Base-by-base conservation (phyloP, 495 filamentous ascomycete genomes). In the Aspergillus diversus region DNA sequence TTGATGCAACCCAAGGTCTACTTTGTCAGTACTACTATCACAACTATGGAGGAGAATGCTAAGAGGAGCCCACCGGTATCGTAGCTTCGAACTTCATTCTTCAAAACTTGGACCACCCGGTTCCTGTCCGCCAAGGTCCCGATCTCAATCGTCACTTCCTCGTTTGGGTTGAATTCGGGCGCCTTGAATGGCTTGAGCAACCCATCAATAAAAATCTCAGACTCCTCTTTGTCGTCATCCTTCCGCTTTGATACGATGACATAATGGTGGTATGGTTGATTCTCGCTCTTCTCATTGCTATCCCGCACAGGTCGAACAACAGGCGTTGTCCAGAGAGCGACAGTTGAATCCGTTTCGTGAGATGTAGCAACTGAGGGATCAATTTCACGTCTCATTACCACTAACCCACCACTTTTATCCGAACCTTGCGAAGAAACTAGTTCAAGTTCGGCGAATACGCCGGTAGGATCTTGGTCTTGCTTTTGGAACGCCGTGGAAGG, bases 81-180 rank as follows among this genome's bases (percentile, higher is more conserved):
- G 69, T 96, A 98, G 59, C 86, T 91, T 50, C 93, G 82, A 13
- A 99, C 86, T 66, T 97, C 93, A 33, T 86, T 90, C 63, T 85
- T 88, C 39, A 96, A 79, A 15, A 97, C 86, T 69, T 97, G 95
- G 13, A 97, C 86, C 51, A 98, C 86, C 54, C 91, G 85, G 60
- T 81, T 90, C 37, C 87, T 87, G 52, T 83, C 84, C 8, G 89
- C 90, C 63, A 97, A 83, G 7, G 86, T 87, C 34, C 90, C 90
- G 33, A 93, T 88, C 61, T 96, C 89, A 58, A 98, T 79, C 0
- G 93, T 96, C 42, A 86, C 81, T 39, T 92, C 92, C 55, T 87
- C 89, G 65, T 93, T 93, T 6, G 88, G 85, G 61, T 98, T 96
- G 71, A 97, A 97, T 55, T 98, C 95, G 0, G 92, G 66, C 7